Evolutionary conservation across 768 basidiomycete genomes (phyloP).

Genomic region (Phanerodontia chrysosporium): DNA sequence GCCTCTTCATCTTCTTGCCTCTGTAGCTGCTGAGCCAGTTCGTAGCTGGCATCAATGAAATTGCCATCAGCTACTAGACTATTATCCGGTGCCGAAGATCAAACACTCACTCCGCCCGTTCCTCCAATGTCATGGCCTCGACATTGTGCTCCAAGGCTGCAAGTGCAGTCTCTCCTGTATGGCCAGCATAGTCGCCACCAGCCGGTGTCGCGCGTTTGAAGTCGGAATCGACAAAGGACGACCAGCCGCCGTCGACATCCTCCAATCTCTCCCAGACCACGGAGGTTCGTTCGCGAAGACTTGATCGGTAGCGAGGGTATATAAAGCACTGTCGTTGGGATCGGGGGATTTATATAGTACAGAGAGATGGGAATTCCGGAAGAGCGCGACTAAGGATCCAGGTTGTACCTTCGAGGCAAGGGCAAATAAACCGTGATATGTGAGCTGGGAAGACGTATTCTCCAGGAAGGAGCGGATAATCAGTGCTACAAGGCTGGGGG

Average conservation of each 20-base stretch:
- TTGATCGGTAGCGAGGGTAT: constrained; percentile 82
- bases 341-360: constrained; percentile 66
- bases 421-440: constrained; percentile 83
- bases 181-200: constrained; percentile 79
- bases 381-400: constrained; percentile 76
- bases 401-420: constrained; percentile 49
- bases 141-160: constrained; percentile 44
- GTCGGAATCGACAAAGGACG: constrained; percentile 73
- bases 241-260: constrained; percentile 78
- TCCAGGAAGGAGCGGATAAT: constrained; percentile 66
- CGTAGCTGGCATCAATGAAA: constrained; percentile 38
- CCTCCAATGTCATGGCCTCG: constrained; percentile 34
- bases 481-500: constrained; percentile 45
- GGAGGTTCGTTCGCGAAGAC: constrained; percentile 72
- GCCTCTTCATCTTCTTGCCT: constrained; percentile 66
- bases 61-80: background rate
- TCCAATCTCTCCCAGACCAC: constrained; percentile 91
- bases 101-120: constrained; percentile 58
- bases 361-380: constrained; percentile 86
- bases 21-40: constrained; percentile 74
- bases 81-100: constrained; percentile 3
- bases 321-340: constrained; percentile 47
- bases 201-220: constrained; percentile 62
- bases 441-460: constrained; percentile 73
- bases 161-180: constrained; percentile 59